Evolutionary conservation across 345 rosid genomes (phyloP), one percentile per base, ranked within the genome.

Genomic region (Raphanus raphanistrum): DNA sequence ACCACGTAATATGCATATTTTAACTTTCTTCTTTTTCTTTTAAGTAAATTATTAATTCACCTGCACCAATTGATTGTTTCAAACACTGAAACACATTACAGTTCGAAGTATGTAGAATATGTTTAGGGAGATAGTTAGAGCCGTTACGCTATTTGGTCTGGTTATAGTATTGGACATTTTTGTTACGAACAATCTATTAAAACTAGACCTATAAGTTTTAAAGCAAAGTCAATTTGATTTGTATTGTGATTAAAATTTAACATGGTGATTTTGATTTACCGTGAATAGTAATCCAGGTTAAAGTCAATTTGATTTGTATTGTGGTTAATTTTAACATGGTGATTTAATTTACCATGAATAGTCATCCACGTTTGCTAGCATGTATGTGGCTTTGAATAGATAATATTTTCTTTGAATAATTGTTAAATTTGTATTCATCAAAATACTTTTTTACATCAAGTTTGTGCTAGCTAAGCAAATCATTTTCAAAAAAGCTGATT

Each of bases 1-100:
- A 67, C 79, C 73, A 67, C 66, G 10, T 54, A 65, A 29, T 50
- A 17, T 55, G 26, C 27, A 13, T 27, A 5, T 72, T n/a, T 17
- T 66, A 64, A 66, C 35, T 35, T 73, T 54, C 2, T 27, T 27
- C 31, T 57, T 12, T 63, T 73, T 8, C 36, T 70, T 70, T 54
- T 32, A 15, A 4, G 10, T 21, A 4, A 36, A 36, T n/a, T 36
- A 64, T 32, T 64, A 17, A 17, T 64, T 64, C 26, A 64, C 15
- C 2, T 9, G 27, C 50, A 63, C 2, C 25, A 17, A n/a, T 36
- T 36, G 6, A 26, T 58, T 58, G 66, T 71, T 59, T 36, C 6
- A 13, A 55, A 70, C 26, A 6, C 21, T 21, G 21, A 21, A 21
- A 21, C 21, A 35, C 21, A 9, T 54, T 50, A 54, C 6, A 54